A percentile compares a stretch with the other conserved stretches of the same genome.
These are phyloP conservation scores for Peronospora farinosa DNA, from an alignment of 352 stramenopile genomes.

Conservation along the genomic window DNA sequence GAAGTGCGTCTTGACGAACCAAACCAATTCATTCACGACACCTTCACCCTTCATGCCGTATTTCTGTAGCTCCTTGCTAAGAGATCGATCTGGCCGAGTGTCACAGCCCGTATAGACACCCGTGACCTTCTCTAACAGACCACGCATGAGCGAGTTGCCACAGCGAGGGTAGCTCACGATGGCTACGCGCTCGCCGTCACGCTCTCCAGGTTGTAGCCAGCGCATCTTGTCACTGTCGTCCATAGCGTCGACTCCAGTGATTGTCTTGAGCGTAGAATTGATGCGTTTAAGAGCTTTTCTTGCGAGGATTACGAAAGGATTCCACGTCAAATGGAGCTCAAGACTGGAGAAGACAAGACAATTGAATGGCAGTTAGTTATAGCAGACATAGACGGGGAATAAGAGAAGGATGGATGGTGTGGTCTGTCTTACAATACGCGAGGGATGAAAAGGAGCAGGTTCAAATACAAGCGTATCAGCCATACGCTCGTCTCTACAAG, in stretches of 20 bases:
- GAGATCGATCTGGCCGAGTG: constrained; percentile 90
- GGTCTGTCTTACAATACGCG: constrained; percentile 61
- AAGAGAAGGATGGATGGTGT: constrained; percentile 4
- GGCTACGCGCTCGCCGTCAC: constrained; percentile 61
- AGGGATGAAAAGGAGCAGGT: constrained; percentile 61
- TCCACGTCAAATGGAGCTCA: constrained; percentile 60
- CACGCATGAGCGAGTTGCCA: constrained; percentile 95
- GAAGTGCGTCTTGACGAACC: constrained; percentile 98
- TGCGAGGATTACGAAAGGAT: constrained; percentile 54
- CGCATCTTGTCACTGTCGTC: constrained; percentile 30
- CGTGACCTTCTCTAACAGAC: constrained; percentile 91
- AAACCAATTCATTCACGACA: constrained; percentile 92
- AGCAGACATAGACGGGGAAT: constrained; percentile 26
- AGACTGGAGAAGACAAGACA: constrained; percentile 16
- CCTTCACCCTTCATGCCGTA: constrained; percentile 90
- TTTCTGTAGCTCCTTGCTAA: constrained; percentile 85
- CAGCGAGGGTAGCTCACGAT: constrained; percentile 96
- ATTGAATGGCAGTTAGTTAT: constrained; percentile 20
- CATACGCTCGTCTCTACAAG: constrained; percentile 35
- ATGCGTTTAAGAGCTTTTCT: constrained; percentile 30
- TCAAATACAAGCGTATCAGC: constrained; percentile 54
- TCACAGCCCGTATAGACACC: constrained; percentile 95
- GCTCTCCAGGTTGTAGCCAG: constrained; percentile 65
- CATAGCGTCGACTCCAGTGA: constrained; percentile 10
- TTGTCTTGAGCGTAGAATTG: constrained; percentile 21